Percentiles rank a stretch among this genome's conserved stretches.
Evolutionary conservation across 192 early-diverging fungal genomes (phyloP).

Genomic region (Paraglomus occultum): DNA sequence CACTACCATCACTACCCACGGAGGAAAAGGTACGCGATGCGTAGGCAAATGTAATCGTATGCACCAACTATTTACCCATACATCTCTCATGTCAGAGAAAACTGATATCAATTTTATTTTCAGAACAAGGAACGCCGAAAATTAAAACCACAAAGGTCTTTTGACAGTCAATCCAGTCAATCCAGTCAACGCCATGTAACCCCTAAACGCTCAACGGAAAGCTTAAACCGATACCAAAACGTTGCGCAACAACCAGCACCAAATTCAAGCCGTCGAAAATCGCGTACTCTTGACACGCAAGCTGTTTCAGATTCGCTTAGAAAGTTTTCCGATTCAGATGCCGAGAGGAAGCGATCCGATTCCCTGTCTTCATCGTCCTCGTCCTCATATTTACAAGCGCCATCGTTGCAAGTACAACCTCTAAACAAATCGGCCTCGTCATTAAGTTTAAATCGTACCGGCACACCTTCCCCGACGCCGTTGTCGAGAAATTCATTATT

Average conservation of each 20-base stretch:
- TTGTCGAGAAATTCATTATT: too few species aligned
- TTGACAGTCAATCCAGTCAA: conserved; percentile 1
- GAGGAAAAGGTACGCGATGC: conserved; percentile 1
- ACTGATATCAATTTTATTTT: neutral
- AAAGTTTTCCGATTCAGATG: too few species aligned
- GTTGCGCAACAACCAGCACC: too few species aligned
- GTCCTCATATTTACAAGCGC: too few species aligned
- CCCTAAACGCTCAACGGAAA: conserved; percentile 11
- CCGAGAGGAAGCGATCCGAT: too few species aligned
- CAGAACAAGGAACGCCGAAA: neutral
- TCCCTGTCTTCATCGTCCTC: too few species aligned
- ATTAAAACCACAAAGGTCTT: conserved; percentile 14
- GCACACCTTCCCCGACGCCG: too few species aligned
- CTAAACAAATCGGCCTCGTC: too few species aligned
- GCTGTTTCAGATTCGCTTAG: neutral
- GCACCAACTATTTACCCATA: neutral
- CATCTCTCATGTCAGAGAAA: neutral
- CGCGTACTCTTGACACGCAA: conserved; percentile 10
- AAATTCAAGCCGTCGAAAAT: conserved; percentile 14
- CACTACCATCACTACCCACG: conserved; percentile 32
- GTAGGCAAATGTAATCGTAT: neutral
- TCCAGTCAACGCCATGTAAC: neutral
- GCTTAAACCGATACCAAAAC: conserved; percentile 6
- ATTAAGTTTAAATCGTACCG: too few species aligned
- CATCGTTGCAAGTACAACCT: too few species aligned